These are phyloP conservation scores for Lathyrus tuberosus DNA, from an alignment of 306 rosid species.

Conservation along the genomic window DNA sequence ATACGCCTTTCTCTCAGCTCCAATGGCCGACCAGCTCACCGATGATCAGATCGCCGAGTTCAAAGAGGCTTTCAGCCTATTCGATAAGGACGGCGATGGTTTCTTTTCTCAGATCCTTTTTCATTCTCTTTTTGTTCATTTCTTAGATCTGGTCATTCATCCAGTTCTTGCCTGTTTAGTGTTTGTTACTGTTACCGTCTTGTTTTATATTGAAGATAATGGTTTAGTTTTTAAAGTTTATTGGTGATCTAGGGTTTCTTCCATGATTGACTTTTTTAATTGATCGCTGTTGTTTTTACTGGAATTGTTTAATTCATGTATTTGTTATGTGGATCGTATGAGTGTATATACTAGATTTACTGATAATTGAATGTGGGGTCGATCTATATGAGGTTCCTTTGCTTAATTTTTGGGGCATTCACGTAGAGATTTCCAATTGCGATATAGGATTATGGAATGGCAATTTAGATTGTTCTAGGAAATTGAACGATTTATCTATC, in stretches of 20 bases:
- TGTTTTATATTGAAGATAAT: not conserved
- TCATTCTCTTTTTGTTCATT: not conserved
- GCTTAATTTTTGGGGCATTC: slow-evolving; percentile 11
- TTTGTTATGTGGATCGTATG: slow-evolving; percentile 30
- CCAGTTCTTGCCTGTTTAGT: not conserved
- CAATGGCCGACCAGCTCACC: slow-evolving; percentile 83
- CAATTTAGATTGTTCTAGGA: not conserved
- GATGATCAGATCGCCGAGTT: slow-evolving; percentile 86
- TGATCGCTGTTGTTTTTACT: not conserved
- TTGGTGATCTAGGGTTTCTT: slow-evolving; percentile 38
- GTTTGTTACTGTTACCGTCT: not conserved
- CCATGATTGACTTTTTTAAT: slow-evolving; percentile 32
- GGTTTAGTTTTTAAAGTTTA: not conserved
- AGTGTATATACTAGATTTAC: not conserved
- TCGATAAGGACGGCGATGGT: slow-evolving; percentile 93
- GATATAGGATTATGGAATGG: slow-evolving; percentile 2
- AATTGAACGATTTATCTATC: slow-evolving; percentile 8
- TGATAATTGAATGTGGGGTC: not conserved
- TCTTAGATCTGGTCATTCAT: slow-evolving; percentile 40
- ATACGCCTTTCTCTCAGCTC: slow-evolving; percentile 32
- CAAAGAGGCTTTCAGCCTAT: slow-evolving; percentile 83
- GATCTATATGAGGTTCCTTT: not conserved
- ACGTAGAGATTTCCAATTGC: not conserved
- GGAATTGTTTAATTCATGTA: not conserved
- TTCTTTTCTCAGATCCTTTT: slow-evolving; percentile 54